Evolutionary conservation across 495 filamentous ascomycete genomes (phyloP).

Genomic region (Saxophila tyrrhenica): DNA sequence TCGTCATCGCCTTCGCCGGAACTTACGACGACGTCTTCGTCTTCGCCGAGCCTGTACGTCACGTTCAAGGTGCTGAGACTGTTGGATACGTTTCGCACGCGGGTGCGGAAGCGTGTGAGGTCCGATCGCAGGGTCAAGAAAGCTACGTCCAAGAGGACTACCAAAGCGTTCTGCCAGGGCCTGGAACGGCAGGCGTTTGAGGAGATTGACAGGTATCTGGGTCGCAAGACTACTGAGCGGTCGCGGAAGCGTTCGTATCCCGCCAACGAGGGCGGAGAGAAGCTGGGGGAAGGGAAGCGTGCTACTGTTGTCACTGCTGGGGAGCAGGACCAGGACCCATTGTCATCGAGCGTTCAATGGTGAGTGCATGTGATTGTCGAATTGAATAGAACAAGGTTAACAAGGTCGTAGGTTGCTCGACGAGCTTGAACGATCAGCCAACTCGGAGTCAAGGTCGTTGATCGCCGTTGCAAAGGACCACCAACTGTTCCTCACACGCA

Average conservation of each 20-base stretch:
- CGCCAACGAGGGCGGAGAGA: not conserved
- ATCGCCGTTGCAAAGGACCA: constrained; percentile 4
- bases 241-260: not conserved
- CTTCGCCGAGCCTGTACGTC: constrained; percentile 3
- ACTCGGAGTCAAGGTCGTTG: not conserved
- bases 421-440: not conserved
- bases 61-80: constrained; percentile 5
- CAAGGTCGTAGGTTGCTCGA: not conserved
- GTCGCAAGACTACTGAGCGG: not conserved
- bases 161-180: constrained; percentile 5
- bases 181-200: constrained; percentile 5
- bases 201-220: constrained; percentile 13
- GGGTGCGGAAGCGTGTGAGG: constrained; percentile 4
- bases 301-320: not conserved
- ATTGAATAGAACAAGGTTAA: constrained; percentile 1
- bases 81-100: not conserved
- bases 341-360: constrained; percentile 1
- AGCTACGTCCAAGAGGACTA: not conserved
- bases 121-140: not conserved
- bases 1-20: constrained; percentile 7
- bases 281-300: not conserved
- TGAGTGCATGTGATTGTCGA: not conserved
- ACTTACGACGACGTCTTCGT: not conserved
- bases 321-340: not conserved
- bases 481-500: constrained; percentile 10